phyloP scores from a whole-genome alignment of 2,329 filamentous ascomycete genomes.

The Microthyrium microscopicum region DNA sequence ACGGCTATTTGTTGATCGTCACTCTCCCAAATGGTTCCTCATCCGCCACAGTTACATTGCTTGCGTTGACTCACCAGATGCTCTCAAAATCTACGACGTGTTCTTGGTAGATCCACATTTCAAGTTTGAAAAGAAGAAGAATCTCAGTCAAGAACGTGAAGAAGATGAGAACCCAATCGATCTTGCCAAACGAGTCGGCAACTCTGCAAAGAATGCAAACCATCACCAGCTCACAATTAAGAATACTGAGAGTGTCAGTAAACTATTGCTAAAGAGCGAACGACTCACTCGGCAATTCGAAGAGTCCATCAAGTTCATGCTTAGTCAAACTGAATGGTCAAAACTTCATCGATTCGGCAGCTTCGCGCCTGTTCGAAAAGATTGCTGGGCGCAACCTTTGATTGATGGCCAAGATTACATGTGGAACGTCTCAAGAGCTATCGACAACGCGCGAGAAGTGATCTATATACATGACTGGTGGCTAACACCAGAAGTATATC shows the following conservation, averaged over 20 bases:
- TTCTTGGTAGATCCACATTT: constrained; percentile 92
- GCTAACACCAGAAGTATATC: constrained; percentile 89
- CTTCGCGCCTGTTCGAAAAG: constrained; percentile 75
- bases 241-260: constrained; percentile 84
- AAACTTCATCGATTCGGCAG: constrained; percentile 76
- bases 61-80: constrained; percentile 94
- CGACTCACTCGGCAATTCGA: constrained; percentile 82
- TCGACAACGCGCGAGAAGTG: constrained; percentile 92
- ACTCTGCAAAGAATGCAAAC: constrained; percentile 42
- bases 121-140: constrained; percentile 55
- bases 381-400: constrained; percentile 87
- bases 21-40: constrained; percentile 91
- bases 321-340: constrained; percentile 66
- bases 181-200: constrained; percentile 47
- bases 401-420: constrained; percentile 96
- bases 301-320: constrained; percentile 79
- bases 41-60: constrained; percentile 97
- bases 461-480: constrained; percentile 99
- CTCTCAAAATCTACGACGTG: constrained; percentile 97
- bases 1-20: constrained; percentile 49
- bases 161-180: constrained; percentile 40
- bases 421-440: constrained; percentile 96
- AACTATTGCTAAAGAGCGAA: constrained; percentile 80
- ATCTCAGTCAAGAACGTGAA: constrained; percentile 15
- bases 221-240: constrained; percentile 79